Percentiles rank a stretch among this genome's conserved stretches.
Evolutionary conservation across 2,329 filamentous ascomycete genomes (phyloP).

Genomic region (Tolypocladium pustulatum): DNA sequence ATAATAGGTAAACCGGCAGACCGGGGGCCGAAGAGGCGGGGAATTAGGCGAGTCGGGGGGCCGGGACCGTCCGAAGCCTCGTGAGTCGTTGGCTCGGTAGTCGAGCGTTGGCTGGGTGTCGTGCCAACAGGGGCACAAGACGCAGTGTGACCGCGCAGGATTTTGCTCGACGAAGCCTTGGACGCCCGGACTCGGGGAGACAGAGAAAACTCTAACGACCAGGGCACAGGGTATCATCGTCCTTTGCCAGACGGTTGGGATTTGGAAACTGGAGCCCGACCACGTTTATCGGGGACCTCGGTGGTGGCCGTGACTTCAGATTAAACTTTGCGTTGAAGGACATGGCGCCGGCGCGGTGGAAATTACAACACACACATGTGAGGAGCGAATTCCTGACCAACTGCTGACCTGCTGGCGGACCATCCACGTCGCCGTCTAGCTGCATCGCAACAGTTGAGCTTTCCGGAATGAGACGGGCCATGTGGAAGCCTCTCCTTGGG

Average conservation of each 20-base stretch:
- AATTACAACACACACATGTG: not conserved
- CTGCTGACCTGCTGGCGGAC: not conserved
- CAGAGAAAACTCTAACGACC: not conserved
- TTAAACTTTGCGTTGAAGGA: constrained; percentile 4
- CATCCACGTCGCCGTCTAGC: not conserved
- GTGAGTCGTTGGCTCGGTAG: not conserved
- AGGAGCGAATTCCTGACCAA: not conserved
- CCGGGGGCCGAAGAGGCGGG: not conserved
- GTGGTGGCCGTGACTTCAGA: not conserved
- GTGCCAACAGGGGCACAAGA: not conserved
- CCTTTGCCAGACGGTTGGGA: not conserved
- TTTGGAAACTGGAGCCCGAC: not conserved
- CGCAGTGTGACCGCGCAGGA: not conserved
- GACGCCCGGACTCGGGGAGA: not conserved
- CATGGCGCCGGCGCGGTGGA: constrained; percentile 1
- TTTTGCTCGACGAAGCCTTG: not conserved
- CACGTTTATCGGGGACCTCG: not conserved
- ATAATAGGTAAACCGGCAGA: not conserved
- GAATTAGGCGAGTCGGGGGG: not conserved
- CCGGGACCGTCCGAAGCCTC: not conserved
- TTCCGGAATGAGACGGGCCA: not conserved
- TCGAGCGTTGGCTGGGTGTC: not conserved
- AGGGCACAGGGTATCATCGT: not conserved
- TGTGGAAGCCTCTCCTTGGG: not conserved
- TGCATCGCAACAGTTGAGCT: not conserved